These are phyloP conservation scores for Populus ilicifolia DNA, from an alignment of 345 rosid species.

Conservation along the genomic window DNA sequence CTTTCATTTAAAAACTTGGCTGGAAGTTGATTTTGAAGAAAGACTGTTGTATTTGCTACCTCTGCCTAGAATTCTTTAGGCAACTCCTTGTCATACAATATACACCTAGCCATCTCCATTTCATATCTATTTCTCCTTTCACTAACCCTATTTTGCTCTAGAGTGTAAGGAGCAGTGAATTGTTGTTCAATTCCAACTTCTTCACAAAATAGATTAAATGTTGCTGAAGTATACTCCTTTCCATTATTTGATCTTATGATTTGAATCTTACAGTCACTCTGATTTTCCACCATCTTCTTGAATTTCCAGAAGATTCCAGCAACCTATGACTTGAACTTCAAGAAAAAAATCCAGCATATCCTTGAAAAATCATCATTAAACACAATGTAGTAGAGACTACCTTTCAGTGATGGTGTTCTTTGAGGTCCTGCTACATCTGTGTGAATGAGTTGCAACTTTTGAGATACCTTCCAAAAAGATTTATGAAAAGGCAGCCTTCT, in stretches of 20 bases:
- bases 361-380: constrained; percentile 7
- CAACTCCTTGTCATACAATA: neutral
- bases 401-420: neutral
- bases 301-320: neutral
- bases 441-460: constrained; percentile 7
- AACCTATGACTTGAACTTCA: too few relatives aligned
- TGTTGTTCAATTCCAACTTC: constrained; percentile 9
- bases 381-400: neutral
- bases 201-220: neutral
- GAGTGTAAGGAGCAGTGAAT: constrained; percentile 8
- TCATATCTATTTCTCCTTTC: neutral
- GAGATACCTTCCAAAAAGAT: neutral
- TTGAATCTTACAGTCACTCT: constrained; percentile 6
- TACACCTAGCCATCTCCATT: constrained; percentile 1
- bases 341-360: neutral
- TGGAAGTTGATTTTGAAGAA: neutral
- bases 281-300: constrained; percentile 1
- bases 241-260: neutral
- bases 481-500: neutral
- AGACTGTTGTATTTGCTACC: neutral
- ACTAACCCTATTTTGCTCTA: neutral
- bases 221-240: neutral
- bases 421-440: neutral
- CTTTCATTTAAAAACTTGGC: neutral
- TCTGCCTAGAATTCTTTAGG: neutral